Percentiles rank a stretch among this genome's conserved stretches.
Evolutionary conservation across 768 basidiomycete genomes (phyloP).

Genomic region (Leccinellum rugosiceps): DNA sequence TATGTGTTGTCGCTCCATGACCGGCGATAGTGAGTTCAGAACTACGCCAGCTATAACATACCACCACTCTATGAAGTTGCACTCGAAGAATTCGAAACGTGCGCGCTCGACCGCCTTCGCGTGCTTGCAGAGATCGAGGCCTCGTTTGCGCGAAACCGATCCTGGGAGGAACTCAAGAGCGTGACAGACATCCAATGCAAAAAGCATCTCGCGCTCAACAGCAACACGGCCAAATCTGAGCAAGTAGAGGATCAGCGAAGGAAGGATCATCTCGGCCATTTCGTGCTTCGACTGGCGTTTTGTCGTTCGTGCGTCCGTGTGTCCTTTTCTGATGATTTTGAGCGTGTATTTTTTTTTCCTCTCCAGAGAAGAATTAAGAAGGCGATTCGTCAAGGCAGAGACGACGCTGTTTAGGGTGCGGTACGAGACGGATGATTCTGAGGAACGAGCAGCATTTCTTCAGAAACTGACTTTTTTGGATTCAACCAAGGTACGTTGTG

Average conservation of each 20-base stretch:
- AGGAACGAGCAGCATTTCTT: slow-evolving; percentile 68
- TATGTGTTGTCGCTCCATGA: slow-evolving; percentile 34
- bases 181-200: slow-evolving; percentile 62
- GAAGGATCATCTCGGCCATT: slow-evolving; percentile 89
- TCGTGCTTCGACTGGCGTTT: slow-evolving; percentile 90
- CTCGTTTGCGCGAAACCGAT: slow-evolving; percentile 75
- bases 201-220: slow-evolving; percentile 73
- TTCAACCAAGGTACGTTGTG: slow-evolving; percentile 52
- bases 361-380: slow-evolving; percentile 81
- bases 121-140: slow-evolving; percentile 91
- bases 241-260: slow-evolving; percentile 63
- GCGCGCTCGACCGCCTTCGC: slow-evolving; percentile 83
- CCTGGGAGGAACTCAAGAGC: slow-evolving; percentile 71
- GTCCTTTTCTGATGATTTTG: not conserved
- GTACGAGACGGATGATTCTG: slow-evolving; percentile 58
- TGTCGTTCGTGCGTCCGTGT: slow-evolving; percentile 80
- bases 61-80: slow-evolving; percentile 89
- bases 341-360: not conserved
- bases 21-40: slow-evolving; percentile 3
- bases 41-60: slow-evolving; percentile 66
- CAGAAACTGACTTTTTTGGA: slow-evolving; percentile 54
- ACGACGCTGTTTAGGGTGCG: slow-evolving; percentile 77
- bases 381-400: slow-evolving; percentile 89
- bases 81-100: slow-evolving; percentile 92
- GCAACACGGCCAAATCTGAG: slow-evolving; percentile 46